Conservation (phyloP, 148 eudicot species). For the Rhododendron kiyosumense region DNA sequence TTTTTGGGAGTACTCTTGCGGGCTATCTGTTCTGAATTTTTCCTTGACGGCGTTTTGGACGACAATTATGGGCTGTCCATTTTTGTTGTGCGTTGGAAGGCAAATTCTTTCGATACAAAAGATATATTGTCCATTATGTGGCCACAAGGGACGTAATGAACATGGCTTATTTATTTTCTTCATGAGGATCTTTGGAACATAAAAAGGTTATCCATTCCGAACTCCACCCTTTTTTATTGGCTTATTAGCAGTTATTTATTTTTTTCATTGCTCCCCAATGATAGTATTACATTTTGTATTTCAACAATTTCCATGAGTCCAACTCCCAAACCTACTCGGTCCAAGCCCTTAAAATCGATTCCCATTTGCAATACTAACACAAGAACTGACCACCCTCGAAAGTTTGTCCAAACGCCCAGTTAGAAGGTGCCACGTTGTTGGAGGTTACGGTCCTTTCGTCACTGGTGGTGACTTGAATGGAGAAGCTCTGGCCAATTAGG, state of each 20-base stretch:
- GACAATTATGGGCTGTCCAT: too few species aligned
- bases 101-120: too few species aligned
- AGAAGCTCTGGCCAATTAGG: conserved; percentile 24
- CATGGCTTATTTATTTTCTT: too few species aligned
- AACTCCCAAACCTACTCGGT: not conserved
- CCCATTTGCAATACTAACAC: not conserved
- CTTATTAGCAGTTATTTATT: too few species aligned
- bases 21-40: too few species aligned
- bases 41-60: too few species aligned
- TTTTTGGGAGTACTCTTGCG: too few species aligned
- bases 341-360: not conserved
- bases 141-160: too few species aligned
- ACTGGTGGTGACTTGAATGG: conserved; percentile 22
- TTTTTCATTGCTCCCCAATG: not conserved
- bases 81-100: too few species aligned
- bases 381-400: conserved; percentile 25
- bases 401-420: conserved; percentile 35
- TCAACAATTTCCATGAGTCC: not conserved
- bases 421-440: conserved; percentile 21
- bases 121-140: too few species aligned
- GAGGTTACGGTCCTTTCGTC: conserved; percentile 30
- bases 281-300: too few species aligned
- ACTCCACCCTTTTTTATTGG: not conserved
- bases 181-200: too few species aligned
- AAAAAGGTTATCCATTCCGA: not conserved